phyloP scores from a whole-genome alignment of 805 yeast genomes.

The Lipomyces sp. region DNA sequence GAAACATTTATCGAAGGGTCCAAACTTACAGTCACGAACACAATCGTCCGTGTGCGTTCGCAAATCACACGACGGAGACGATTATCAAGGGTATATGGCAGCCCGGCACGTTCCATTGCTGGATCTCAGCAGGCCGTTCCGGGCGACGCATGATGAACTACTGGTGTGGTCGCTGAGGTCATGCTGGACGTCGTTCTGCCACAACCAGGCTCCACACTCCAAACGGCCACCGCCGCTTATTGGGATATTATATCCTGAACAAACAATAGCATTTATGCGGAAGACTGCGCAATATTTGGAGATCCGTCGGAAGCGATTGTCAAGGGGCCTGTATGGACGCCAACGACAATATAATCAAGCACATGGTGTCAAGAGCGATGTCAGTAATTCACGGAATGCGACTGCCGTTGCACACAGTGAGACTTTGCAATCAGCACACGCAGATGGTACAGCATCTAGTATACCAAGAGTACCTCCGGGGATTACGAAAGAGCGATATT shows the following conservation, averaged over 20 bases:
- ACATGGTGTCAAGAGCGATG: neutral
- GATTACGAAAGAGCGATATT: neutral
- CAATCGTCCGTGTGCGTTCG: neutral
- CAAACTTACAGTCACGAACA: neutral
- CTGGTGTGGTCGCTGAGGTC: constrained; percentile 29
- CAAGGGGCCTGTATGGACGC: neutral
- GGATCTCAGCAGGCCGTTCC: constrained; percentile 22
- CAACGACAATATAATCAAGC: neutral
- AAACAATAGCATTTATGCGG: constrained; percentile 20
- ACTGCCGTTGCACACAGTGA: too few species aligned
- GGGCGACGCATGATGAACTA: constrained; percentile 24
- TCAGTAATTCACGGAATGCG: neutral
- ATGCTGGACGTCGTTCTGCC: constrained; percentile 29
- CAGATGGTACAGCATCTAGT: neutral
- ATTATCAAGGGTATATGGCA: constrained; percentile 4
- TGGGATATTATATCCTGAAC: constrained; percentile 25
- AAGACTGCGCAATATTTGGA: constrained; percentile 4
- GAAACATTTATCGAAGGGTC: neutral
- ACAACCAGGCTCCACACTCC: neutral
- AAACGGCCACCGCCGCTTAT: constrained; percentile 12
- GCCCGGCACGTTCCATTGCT: constrained; percentile 8
- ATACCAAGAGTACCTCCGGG: constrained; percentile 1
- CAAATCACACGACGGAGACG: neutral
- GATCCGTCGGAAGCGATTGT: neutral
- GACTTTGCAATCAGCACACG: neutral